phyloP scores from a whole-genome alignment of 345 rosid genomes.

The Syzygium aromaticum region DNA sequence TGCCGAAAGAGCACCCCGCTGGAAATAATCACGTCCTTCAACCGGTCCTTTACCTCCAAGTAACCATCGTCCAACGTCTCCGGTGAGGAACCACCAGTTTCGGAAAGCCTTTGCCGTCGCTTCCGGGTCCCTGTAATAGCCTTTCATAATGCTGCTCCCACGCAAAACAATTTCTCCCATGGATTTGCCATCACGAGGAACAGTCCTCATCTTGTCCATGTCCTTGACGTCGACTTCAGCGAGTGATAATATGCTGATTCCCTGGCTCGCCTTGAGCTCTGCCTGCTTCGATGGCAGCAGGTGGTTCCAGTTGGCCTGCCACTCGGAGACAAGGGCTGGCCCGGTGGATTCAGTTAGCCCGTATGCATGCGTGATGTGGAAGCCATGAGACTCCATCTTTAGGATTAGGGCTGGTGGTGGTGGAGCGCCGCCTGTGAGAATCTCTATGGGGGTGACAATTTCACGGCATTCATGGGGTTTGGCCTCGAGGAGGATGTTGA shows the following conservation, averaged over 20 bases:
- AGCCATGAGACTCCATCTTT: constrained; percentile 43
- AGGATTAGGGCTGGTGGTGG: constrained; percentile 46
- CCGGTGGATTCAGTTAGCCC: constrained; percentile 77
- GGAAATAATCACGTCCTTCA: constrained; percentile 48
- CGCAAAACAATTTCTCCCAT: constrained; percentile 65
- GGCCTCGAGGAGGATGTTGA: constrained; percentile 60
- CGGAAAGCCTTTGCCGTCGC: constrained; percentile 5
- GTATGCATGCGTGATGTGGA: constrained; percentile 56
- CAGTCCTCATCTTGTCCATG: constrained; percentile 33
- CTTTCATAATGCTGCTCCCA: constrained; percentile 41
- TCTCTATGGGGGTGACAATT: constrained; percentile 27
- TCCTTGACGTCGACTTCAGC: constrained; percentile 63
- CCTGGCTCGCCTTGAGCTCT: constrained; percentile 48
- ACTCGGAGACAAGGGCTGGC: constrained; percentile 62
- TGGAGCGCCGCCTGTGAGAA: constrained; percentile 74
- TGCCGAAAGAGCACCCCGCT: constrained; percentile 48
- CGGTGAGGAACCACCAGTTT: constrained; percentile 16
- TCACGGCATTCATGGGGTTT: constrained; percentile 19
- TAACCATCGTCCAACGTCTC: constrained; percentile 40
- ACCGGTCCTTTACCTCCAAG: constrained; percentile 34
- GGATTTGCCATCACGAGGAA: constrained; percentile 45
- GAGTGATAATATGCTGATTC: constrained; percentile 43
- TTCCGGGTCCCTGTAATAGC: constrained; percentile 5
- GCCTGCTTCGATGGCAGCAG: constrained; percentile 22
- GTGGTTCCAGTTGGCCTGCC: constrained; percentile 59